Evolutionary conservation across 2,329 filamentous ascomycete genomes (phyloP).

Genomic region (Phialophora tarda): DNA sequence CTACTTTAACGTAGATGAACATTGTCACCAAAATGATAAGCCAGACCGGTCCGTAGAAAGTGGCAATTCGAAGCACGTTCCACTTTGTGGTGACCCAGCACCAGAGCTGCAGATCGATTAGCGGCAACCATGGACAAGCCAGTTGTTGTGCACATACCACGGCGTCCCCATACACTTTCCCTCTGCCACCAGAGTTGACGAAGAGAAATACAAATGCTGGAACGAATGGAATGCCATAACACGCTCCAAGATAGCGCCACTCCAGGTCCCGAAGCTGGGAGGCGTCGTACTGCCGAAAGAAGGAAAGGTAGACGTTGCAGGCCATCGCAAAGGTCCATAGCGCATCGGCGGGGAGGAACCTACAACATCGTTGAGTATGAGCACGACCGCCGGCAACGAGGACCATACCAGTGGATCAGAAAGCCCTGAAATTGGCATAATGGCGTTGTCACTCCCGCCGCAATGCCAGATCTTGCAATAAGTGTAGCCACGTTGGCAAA

Average conservation of each 20-base stretch:
- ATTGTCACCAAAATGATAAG: conserved; percentile 49
- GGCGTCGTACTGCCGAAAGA: conserved; percentile 74
- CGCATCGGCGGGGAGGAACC: conserved; percentile 78
- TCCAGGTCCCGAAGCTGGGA: conserved; percentile 70
- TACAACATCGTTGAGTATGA: conserved; percentile 43
- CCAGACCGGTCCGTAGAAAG: conserved; percentile 67
- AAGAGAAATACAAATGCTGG: conserved; percentile 72
- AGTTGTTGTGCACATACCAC: conserved; percentile 50
- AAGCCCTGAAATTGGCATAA: conserved; percentile 79
- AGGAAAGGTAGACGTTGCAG: conserved; percentile 80
- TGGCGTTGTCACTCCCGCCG: conserved; percentile 54
- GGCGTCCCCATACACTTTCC: conserved; percentile 74
- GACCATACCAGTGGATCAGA: conserved; percentile 77
- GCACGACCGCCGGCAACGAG: neutral
- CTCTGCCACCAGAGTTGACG: conserved; percentile 58
- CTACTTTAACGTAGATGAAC: conserved; percentile 49
- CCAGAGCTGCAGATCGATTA: conserved; percentile 63
- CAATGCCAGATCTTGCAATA: conserved; percentile 68
- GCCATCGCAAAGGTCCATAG: conserved; percentile 83
- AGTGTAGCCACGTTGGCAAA: conserved; percentile 77
- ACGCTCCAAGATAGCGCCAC: conserved; percentile 69
- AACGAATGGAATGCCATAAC: conserved; percentile 75
- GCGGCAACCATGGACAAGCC: neutral
- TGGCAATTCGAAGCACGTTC: conserved; percentile 73
- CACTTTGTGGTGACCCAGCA: conserved; percentile 75